Percentiles rank a stretch among this genome's conserved stretches.
phyloP scores from a whole-genome alignment of 2,329 filamentous ascomycete species.

The Fusarium begoniae region DNA sequence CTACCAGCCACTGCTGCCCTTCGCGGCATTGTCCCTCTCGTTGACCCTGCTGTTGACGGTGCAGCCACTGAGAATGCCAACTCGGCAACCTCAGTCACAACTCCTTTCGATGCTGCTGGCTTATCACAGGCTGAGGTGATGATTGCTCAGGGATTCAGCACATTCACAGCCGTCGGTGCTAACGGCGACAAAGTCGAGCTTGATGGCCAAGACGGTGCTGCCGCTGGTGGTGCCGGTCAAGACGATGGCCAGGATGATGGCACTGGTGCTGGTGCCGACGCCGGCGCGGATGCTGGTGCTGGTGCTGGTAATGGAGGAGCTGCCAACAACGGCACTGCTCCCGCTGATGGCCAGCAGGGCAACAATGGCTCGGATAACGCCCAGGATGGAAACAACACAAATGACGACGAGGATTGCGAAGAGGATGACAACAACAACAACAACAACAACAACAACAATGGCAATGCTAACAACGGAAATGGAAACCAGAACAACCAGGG shows the following conservation, averaged over 20 bases:
- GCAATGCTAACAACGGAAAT: background rate
- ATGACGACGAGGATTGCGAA: background rate
- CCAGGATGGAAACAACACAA: background rate
- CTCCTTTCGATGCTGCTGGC: constrained; percentile 67
- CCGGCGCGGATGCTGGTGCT: constrained; percentile 25
- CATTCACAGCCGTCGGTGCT: constrained; percentile 59
- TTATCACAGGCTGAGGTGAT: constrained; percentile 73
- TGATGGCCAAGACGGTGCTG: constrained; percentile 49
- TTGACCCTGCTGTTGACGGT: constrained; percentile 70
- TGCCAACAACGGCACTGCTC: constrained; percentile 12
- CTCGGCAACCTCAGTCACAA: constrained; percentile 59
- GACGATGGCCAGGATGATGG: constrained; percentile 56
- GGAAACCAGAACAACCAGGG: background rate
- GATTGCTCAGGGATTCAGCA: constrained; percentile 68
- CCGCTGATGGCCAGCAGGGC: background rate
- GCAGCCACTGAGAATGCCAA: constrained; percentile 68
- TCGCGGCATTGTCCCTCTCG: constrained; percentile 72
- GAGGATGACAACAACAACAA: background rate
- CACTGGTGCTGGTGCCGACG: background rate
- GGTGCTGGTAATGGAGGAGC: constrained; percentile 6
- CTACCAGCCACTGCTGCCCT: constrained; percentile 69
- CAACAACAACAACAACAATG: background rate
- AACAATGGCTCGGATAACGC: background rate
- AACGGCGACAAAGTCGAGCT: constrained; percentile 46
- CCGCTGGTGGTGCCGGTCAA: constrained; percentile 29